Evolutionary conservation across 805 yeast genomes (phyloP), one percentile per base, ranked within the genome.

Genomic region (Grigorovia jiainica): DNA sequence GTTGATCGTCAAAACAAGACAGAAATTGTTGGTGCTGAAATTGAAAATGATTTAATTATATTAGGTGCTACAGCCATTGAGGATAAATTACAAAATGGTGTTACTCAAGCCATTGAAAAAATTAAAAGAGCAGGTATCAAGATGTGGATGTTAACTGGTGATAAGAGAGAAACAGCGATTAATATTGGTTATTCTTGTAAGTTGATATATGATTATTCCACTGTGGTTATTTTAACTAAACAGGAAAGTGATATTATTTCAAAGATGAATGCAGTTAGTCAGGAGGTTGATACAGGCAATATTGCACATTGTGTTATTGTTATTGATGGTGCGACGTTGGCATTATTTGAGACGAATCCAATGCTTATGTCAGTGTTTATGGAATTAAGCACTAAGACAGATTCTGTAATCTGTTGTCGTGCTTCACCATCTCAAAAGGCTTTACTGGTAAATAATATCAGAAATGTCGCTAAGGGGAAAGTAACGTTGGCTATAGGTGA

Each of bases 61-160:
- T 60, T 81, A 7, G 99, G 98, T 5, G 96, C 95, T 3, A 87
- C 97, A 4, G 98, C 97, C 0, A 92, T 92, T 47, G 99, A 92
- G 58, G 99, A 92, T 58, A 92, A 90, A 57, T 70, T 92, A 32
- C 99, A 92, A 64, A 82, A 80, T 19, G 99, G 98, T n/a, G 98
- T 92, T 6, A 82, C 97, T 18, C 95, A 89, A 42, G 76, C 97
- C 0, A 89, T 92, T 48, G 97, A 87, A 44, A 87, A 87, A 55
- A 71, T 92, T 39, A 75, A 95, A 52, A 72, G 94, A 48, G 97
- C 99, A 0, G 95, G 95, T 2, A 87, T 92, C 43, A 86, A 82
- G 54, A 65, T 92, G 70, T 92, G 99, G 99, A 92, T 92, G 97
- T 68, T 92, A 38, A 92, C 99, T 0, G 99, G 99, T 36, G 99